Conservation (phyloP, 2,329 filamentous ascomycete species). For the Xylaria arbuscula region DNA sequence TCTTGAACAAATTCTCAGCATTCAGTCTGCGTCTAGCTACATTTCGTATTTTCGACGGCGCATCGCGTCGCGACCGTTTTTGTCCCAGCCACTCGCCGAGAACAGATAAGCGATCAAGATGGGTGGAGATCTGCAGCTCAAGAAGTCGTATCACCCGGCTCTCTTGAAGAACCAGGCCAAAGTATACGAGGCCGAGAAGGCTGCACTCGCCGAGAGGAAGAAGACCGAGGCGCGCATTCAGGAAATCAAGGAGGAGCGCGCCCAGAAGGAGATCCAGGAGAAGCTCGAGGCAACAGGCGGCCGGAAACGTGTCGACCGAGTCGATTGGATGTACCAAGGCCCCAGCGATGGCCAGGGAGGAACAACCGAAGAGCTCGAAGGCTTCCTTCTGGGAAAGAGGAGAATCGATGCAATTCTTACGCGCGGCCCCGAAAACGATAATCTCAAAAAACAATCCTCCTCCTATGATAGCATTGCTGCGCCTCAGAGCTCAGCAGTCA, state of each 20-base stretch:
- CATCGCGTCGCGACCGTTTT: conserved; percentile 18
- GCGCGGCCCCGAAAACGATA: conserved; percentile 83
- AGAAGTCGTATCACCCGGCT: conserved; percentile 94
- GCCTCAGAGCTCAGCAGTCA: conserved; percentile 73
- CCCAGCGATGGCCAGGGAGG: conserved; percentile 81
- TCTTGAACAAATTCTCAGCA: neutral
- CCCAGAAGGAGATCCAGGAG: conserved; percentile 89
- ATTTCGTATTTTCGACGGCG: neutral
- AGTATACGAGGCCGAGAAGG: conserved; percentile 80
- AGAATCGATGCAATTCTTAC: conserved; percentile 85
- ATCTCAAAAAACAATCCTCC: conserved; percentile 79
- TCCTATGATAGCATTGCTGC: conserved; percentile 70
- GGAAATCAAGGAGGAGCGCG: conserved; percentile 92
- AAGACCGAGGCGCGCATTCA: conserved; percentile 90
- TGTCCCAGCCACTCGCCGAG: neutral
- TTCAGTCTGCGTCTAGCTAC: neutral
- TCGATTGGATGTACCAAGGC: conserved; percentile 98
- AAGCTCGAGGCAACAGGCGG: conserved; percentile 91
- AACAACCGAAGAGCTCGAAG: conserved; percentile 89
- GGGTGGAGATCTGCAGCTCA: conserved; percentile 86
- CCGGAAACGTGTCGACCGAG: conserved; percentile 80
- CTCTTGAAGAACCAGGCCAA: conserved; percentile 89
- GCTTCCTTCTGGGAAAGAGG: conserved; percentile 90
- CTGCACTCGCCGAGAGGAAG: conserved; percentile 94
- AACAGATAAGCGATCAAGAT: conserved; percentile 69